Percentiles rank a stretch among this genome's conserved stretches.
Conservation (phyloP, 2,329 filamentous ascomycete genomes). For the Helotiales sp. region DNA sequence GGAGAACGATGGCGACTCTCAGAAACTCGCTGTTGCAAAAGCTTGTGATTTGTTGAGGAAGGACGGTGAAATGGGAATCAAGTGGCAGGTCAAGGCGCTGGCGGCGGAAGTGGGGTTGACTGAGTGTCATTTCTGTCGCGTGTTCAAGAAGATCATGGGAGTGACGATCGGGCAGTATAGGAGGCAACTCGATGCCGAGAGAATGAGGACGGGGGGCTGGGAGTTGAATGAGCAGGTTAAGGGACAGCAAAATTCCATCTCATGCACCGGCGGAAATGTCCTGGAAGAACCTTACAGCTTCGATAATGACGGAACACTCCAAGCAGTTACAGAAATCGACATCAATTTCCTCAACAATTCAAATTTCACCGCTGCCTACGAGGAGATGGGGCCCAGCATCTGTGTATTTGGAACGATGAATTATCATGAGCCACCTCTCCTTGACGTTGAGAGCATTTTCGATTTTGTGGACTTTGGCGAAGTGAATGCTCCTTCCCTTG, state of each 20-base stretch:
- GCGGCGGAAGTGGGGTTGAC: slow-evolving; percentile 52
- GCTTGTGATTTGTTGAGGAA: slow-evolving; percentile 35
- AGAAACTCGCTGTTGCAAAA: slow-evolving; percentile 45
- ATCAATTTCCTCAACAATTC: background rate
- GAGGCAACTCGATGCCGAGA: background rate
- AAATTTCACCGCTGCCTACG: background rate
- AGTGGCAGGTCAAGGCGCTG: slow-evolving; percentile 45
- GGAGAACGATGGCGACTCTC: slow-evolving; percentile 39
- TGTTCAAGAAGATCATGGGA: slow-evolving; percentile 56
- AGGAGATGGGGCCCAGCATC: background rate
- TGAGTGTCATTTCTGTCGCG: slow-evolving; percentile 58
- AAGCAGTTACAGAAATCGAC: background rate
- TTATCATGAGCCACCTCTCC: too few species aligned
- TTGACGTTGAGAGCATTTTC: background rate
- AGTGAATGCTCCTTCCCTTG: background rate
- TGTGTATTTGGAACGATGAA: background rate
- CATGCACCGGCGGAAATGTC: background rate
- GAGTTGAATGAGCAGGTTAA: background rate
- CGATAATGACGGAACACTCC: background rate
- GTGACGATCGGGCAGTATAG: slow-evolving; percentile 39
- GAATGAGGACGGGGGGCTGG: too few species aligned
- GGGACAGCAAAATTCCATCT: background rate
- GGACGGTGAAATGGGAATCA: slow-evolving; percentile 18
- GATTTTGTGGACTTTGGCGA: background rate
- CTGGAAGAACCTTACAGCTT: background rate